These are phyloP conservation scores for Saitoella complicata DNA, from an alignment of 805 yeast species.

Conservation along the genomic window DNA sequence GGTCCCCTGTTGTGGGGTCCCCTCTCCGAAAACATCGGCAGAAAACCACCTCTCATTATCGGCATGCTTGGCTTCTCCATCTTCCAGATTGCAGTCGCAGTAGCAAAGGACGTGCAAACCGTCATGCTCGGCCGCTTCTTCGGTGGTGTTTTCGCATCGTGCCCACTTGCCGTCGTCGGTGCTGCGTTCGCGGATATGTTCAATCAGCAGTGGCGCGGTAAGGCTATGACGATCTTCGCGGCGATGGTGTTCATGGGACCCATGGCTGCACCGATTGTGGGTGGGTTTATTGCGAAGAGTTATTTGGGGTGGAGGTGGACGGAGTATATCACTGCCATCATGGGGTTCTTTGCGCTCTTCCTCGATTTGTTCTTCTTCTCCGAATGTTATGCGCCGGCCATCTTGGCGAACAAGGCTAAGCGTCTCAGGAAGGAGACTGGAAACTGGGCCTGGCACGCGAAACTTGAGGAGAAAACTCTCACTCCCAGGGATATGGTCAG, in stretches of 20 bases:
- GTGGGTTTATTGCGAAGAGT: constrained; percentile 46
- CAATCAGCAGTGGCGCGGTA: constrained; percentile 50
- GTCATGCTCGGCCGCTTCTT: constrained; percentile 63
- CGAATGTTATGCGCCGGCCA: constrained; percentile 61
- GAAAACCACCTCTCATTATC: constrained; percentile 42
- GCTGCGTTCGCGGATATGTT: constrained; percentile 77
- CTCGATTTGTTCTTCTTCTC: constrained; percentile 30
- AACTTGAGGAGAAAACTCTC: constrained; percentile 49
- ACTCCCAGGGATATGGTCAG: constrained; percentile 41
- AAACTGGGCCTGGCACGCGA: constrained; percentile 70
- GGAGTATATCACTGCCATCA: constrained; percentile 50
- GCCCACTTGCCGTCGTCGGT: constrained; percentile 72
- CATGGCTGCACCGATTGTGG: constrained; percentile 62
- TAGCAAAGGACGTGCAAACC: constrained; percentile 66
- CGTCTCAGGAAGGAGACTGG: constrained; percentile 50
- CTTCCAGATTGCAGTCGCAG: constrained; percentile 59
- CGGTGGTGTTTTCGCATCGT: constrained; percentile 69
- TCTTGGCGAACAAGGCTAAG: constrained; percentile 47
- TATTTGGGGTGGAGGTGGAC: constrained; percentile 77
- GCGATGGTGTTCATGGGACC: constrained; percentile 70
- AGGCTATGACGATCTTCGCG: constrained; percentile 54
- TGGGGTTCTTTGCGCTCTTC: constrained; percentile 31
- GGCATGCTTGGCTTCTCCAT: constrained; percentile 40
- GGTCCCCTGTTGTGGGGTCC: constrained; percentile 92
- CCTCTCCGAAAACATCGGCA: constrained; percentile 43